Conservation (phyloP, 75 land plant species). For the Selaginella moellendorffii region DNA sequence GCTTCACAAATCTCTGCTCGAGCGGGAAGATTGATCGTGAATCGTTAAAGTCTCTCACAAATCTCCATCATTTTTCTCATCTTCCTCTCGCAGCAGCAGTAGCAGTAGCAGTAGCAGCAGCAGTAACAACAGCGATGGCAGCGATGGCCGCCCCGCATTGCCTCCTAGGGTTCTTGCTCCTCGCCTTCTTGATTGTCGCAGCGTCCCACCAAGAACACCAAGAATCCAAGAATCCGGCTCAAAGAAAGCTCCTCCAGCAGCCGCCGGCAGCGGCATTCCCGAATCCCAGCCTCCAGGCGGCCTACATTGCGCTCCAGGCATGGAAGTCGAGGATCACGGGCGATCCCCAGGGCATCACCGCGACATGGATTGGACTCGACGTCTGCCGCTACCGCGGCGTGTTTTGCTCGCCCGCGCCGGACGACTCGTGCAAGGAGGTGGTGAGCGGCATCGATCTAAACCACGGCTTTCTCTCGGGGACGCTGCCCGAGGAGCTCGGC, state of each 20-base stretch:
- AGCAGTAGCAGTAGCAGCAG: too few relatives aligned
- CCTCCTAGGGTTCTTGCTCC: too few relatives aligned
- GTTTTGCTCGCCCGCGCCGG: background rate
- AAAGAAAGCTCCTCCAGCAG: background rate
- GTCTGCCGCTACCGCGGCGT: constrained; percentile 2
- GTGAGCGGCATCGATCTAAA: constrained; percentile 39
- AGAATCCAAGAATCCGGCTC: too few relatives aligned
- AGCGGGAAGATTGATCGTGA: too few relatives aligned
- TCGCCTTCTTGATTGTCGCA: too few relatives aligned
- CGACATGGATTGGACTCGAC: constrained; percentile 3
- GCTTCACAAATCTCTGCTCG: too few relatives aligned
- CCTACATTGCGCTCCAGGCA: constrained; percentile 67
- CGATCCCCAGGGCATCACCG: constrained; percentile 4
- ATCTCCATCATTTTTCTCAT: too few relatives aligned
- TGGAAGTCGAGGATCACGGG: constrained; percentile 59
- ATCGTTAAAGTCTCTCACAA: too few relatives aligned
- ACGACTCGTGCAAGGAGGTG: constrained; percentile 19
- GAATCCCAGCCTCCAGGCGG: constrained; percentile 34
- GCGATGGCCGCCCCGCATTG: too few relatives aligned
- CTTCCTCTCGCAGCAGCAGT: too few relatives aligned
- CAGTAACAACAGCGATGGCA: too few relatives aligned
- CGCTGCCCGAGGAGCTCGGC: constrained; percentile 36
- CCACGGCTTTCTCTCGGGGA: constrained; percentile 22
- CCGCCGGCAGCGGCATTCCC: constrained; percentile 16
- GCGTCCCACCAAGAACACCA: too few relatives aligned